These are phyloP conservation scores for Hymenoscyphus fraxineus DNA, from an alignment of 2,329 filamentous ascomycete species.

Conservation along the genomic window DNA sequence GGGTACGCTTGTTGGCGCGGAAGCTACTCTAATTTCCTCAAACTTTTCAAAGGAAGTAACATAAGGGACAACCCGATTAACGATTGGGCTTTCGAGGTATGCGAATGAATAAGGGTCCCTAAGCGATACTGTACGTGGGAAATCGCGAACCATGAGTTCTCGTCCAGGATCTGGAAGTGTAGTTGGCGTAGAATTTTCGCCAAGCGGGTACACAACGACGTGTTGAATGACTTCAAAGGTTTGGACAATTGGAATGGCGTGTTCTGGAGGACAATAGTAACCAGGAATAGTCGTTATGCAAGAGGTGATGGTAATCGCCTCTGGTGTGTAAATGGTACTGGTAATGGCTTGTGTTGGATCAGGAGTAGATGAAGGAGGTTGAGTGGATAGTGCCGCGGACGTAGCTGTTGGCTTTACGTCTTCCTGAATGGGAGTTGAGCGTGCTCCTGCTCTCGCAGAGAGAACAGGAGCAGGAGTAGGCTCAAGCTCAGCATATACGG, in stretches of 20 bases:
- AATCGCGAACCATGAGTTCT: neutral
- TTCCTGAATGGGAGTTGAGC: no score
- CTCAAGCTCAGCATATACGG: no score
- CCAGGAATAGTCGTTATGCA: conserved; percentile 1
- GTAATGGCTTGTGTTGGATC: conserved; percentile 7
- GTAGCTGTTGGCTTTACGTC: neutral
- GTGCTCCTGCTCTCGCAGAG: no score
- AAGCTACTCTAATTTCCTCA: neutral
- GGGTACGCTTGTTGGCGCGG: neutral
- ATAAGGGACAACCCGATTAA: no score
- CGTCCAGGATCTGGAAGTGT: neutral
- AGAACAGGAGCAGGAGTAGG: no score
- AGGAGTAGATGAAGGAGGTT: neutral
- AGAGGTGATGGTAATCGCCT: conserved; percentile 9
- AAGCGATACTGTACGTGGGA: no score
- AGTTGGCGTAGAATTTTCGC: conserved; percentile 3
- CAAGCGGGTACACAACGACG: conserved; percentile 17
- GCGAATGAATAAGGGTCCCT: no score
- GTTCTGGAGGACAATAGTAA: conserved; percentile 2
- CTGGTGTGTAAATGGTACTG: conserved; percentile 8
- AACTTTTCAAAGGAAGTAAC: neutral
- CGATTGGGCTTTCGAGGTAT: neutral
- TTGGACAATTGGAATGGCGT: conserved; percentile 5
- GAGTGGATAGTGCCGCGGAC: neutral
- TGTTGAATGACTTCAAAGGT: conserved; percentile 11